Evolutionary conservation across 129 eudicot genomes (phyloP), one percentile per base, ranked within the genome.

Genomic region (Solidago caesia): DNA sequence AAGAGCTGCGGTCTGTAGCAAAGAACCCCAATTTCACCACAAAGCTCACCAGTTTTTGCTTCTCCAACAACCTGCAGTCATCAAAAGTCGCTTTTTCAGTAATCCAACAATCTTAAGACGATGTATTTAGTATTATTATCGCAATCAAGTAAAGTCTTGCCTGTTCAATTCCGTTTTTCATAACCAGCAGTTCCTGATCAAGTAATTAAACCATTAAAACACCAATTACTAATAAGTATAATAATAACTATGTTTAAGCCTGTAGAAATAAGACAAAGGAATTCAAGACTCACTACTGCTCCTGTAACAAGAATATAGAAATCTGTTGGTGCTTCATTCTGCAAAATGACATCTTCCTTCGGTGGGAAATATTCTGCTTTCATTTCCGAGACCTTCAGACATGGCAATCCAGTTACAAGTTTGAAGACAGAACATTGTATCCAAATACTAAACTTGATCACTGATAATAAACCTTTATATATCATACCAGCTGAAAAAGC

Each of bases 311-410:
- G 90, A 71, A 94, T 77, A 76, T 94, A 94, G 72, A 94, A 90
- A 70, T 94, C 98, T 1, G 97, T 89, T 5, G 98, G 98, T 44
- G 98, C 98, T 82, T 94, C 98, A 76, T 94, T 94, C 79, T 94
- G 98, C 91, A 93, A 83, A 70, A 93, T 93, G 45, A 93, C 96
- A 68, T 93, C 98, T 75, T 93, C 98, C 78, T 88, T 90, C 27
- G 98, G 96, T 4, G 98, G 96, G 74, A 87, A 94, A 79, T 90
- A 94, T 85, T 94, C 98, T 2, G 97, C 96, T 87, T 94, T 94
- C 98, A 90, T 94, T 84, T 94, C 98, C 1, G 98, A 88, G 51
- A 93, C 98, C 98, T 93, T 75, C 62, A 79, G 77, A 66, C 39
- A 53, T 26, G 13, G 29, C 55, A 39, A 39, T 70, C 44, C 51